Evolutionary conservation across 495 filamentous ascomycete species (phyloP), one percentile per base, ranked within the genome.

Genomic region (Cercophora scortea): DNA sequence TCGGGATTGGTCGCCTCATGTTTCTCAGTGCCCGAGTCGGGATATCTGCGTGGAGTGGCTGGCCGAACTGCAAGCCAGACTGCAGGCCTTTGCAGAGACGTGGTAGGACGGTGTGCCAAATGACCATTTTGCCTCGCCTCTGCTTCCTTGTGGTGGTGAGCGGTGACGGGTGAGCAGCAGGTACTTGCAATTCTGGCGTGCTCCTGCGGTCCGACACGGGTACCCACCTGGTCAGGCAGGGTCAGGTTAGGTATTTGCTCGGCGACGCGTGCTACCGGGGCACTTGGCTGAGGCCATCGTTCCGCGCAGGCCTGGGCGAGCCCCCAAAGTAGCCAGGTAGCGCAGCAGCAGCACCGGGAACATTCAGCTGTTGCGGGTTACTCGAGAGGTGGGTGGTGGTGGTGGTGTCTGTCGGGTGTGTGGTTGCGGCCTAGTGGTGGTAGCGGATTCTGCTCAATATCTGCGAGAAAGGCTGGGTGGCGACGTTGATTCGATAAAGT

Each of bases 401-500:
- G 43, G 25, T 45, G 43, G 43, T 45, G 43, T 45, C 11, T 44
- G 40, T 38, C 36, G 50, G 51, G 44, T 54, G 53, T 11, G 38
- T 3, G 38, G 39, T 50, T 51, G 53, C 34, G 32, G 35, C 32
- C 42, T 42, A 50, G 40, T 42, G 42, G 40, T 42, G 42, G 25
- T n/a, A 33, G 13, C 9, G 13, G 8, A 11, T 43, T n/a, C 45
- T 33, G 38, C 35, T 32, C 38, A 50, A 42, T 42, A 50, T 49
- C 36, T 33, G 49, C 49, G 19, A 12, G 32, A 46, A 61, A 63
- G 43, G 16, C 39, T 51, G 55, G 52, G 54, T 60, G 39, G 38
- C 41, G 50, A 46, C 61, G 50, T 49, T 70, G 63, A 71, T 71
- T 71, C 57, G 68, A 61, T 42, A 40, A 49, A 49, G 40, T 42